Percentiles rank a stretch among this genome's conserved stretches.
phyloP scores from a whole-genome alignment of 202 grass and related monocot species.

The Setaria viridis region DNA sequence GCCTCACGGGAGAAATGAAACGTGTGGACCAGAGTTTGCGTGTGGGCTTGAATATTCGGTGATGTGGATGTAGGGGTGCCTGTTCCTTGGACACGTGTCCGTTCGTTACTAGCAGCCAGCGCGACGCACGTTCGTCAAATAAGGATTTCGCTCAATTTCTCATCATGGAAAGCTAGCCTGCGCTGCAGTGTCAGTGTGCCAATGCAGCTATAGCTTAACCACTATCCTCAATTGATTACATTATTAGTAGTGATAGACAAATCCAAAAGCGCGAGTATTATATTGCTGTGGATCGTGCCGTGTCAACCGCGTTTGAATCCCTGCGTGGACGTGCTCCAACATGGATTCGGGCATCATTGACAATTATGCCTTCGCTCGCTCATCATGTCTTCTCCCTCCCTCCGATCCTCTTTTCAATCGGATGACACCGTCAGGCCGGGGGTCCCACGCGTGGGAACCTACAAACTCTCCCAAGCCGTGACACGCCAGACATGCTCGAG shows the following conservation, averaged over 20 bases:
- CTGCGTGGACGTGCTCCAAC: background rate
- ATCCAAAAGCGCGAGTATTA: background rate
- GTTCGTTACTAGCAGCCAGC: too few species aligned
- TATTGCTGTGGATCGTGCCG: background rate
- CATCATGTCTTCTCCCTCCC: background rate
- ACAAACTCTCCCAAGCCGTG: slow-evolving; percentile 15
- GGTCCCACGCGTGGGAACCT: background rate
- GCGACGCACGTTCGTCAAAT: too few species aligned
- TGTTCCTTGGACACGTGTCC: too few species aligned
- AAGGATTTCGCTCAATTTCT: background rate
- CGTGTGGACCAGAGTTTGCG: too few species aligned
- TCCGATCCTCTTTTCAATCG: background rate
- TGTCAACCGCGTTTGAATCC: slow-evolving; percentile 46
- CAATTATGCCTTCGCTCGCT: background rate
- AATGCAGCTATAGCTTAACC: background rate
- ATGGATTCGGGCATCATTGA: slow-evolving; percentile 35
- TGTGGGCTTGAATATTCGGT: too few species aligned
- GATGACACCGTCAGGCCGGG: background rate
- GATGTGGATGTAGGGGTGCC: too few species aligned
- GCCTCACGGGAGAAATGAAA: too few species aligned
- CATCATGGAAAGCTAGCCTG: slow-evolving; percentile 6
- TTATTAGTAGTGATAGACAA: background rate
- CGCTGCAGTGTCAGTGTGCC: too few species aligned
- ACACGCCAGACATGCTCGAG: slow-evolving; percentile 2
- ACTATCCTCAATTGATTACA: background rate